A percentile compares a stretch with the other conserved stretches of the same genome.
phyloP scores from a whole-genome alignment of 2,329 filamentous ascomycete species.

The Didymellaceae sp. region DNA sequence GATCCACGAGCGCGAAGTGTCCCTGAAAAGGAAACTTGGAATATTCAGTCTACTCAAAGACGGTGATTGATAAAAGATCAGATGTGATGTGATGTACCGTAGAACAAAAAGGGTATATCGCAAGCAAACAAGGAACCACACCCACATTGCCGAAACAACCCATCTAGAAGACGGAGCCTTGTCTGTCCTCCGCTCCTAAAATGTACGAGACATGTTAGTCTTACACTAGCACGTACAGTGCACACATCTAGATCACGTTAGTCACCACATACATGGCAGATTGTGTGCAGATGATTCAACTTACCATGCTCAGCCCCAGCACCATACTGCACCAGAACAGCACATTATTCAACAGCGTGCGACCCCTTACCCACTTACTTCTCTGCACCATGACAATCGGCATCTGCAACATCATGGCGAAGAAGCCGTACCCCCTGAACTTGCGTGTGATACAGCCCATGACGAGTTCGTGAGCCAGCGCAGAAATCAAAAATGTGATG shows the following conservation, averaged over 20 bases:
- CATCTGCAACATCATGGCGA: slow-evolving; percentile 95
- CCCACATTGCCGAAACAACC: no score
- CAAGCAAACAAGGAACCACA: slow-evolving; percentile 3
- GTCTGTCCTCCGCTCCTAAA: background rate
- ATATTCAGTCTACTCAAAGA: no score
- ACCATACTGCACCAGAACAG: slow-evolving; percentile 95
- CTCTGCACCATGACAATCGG: slow-evolving; percentile 93
- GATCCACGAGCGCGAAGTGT: no score
- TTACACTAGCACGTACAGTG: slow-evolving; percentile 49
- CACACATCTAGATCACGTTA: slow-evolving; percentile 45
- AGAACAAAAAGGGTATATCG: slow-evolving; percentile 29
- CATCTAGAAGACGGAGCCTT: background rate
- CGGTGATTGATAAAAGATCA: no score
- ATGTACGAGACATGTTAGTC: background rate
- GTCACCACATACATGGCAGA: background rate
- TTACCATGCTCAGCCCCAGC: slow-evolving; percentile 78
- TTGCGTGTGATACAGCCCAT: slow-evolving; percentile 99
- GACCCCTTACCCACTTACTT: slow-evolving; percentile 75
- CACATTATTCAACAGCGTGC: slow-evolving; percentile 74
- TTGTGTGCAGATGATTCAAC: slow-evolving; percentile 32
- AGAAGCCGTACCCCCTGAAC: slow-evolving; percentile 88
- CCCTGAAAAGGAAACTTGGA: no score
- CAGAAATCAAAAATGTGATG: slow-evolving; percentile 90
- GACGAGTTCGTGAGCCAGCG: slow-evolving; percentile 89
- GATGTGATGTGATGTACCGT: no score